phyloP scores from a whole-genome alignment of 495 filamentous ascomycete species.

The Penicillium manginii region DNA sequence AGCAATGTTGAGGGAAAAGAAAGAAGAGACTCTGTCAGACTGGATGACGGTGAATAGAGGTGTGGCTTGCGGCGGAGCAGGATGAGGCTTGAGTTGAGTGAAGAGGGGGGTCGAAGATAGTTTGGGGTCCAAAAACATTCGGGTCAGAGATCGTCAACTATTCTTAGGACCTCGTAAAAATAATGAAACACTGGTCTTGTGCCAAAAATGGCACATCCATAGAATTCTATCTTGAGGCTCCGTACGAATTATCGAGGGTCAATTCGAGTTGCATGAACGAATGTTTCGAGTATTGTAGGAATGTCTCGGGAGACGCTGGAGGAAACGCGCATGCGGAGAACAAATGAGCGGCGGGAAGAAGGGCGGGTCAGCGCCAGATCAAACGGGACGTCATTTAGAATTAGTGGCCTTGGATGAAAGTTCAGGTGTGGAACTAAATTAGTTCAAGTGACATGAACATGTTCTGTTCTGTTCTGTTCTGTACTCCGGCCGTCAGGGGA shows the following conservation, averaged over 20 bases:
- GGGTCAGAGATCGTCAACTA: slow-evolving; percentile 17
- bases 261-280: not conserved
- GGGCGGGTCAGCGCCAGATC: not conserved
- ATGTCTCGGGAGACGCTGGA: slow-evolving; percentile 28
- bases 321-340: slow-evolving; percentile 16
- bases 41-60: not conserved
- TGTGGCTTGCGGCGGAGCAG: slow-evolving; percentile 28
- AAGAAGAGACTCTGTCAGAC: slow-evolving; percentile 3
- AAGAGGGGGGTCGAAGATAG: not conserved
- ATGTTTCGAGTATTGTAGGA: slow-evolving; percentile 11
- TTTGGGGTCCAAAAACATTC: slow-evolving; percentile 23
- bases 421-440: slow-evolving; percentile 6
- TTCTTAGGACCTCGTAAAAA: slow-evolving; percentile 17
- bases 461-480: not conserved
- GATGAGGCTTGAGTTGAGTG: slow-evolving; percentile 14
- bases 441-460: slow-evolving; percentile 17
- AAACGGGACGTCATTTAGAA: slow-evolving; percentile 2
- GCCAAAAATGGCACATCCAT: slow-evolving; percentile 16
- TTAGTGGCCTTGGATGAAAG: slow-evolving; percentile 14
- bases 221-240: not conserved
- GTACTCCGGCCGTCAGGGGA: no score
- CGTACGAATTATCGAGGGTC: slow-evolving; percentile 1
- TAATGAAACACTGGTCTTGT: slow-evolving; percentile 14
- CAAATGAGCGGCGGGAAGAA: slow-evolving; percentile 18
- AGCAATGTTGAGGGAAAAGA: slow-evolving; percentile 11